These are phyloP conservation scores for Coelastrella sp. DNA, from an alignment of 139 green algal genomes.

Conservation along the genomic window DNA sequence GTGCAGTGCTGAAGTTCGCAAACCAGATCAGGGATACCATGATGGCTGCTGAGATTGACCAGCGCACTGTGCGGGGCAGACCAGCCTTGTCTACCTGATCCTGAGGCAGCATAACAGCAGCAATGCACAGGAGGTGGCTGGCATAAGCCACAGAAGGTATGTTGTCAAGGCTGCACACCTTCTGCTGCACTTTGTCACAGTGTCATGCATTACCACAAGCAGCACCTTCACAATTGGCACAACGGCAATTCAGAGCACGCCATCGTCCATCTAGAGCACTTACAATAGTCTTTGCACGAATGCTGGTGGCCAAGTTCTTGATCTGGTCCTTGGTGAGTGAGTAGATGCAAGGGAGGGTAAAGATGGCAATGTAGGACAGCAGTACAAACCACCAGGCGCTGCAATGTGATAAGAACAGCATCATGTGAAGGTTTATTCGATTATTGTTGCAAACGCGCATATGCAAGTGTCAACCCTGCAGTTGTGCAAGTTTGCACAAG, in stretches of 20 bases:
- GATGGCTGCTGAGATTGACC: neutral
- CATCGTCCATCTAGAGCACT: neutral
- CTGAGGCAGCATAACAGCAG: constrained; percentile 8
- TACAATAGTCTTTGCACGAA: constrained; percentile 22
- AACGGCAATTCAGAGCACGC: too few relatives aligned
- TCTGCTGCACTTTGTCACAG: too few relatives aligned
- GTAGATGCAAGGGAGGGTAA: constrained; percentile 27
- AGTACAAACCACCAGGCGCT: constrained; percentile 33
- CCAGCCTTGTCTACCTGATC: constrained; percentile 27
- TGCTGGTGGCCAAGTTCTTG: neutral
- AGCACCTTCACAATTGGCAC: too few relatives aligned
- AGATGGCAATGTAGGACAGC: constrained; percentile 33
- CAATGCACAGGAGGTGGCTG: neutral
- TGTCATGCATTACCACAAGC: too few relatives aligned
- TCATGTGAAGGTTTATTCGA: too few relatives aligned
- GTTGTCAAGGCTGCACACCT: too few relatives aligned
- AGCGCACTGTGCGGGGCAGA: constrained; percentile 43
- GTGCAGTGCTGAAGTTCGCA: neutral
- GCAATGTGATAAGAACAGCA: neutral
- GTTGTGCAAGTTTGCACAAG: too few relatives aligned
- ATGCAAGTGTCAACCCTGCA: too few relatives aligned
- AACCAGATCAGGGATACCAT: constrained; percentile 16
- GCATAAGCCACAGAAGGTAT: too few relatives aligned
- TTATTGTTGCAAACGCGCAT: too few relatives aligned
- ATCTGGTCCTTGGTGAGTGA: neutral